A percentile compares a stretch with the other conserved stretches of the same genome.
Conservation (phyloP, 805 yeast species). For the Priceomyces haplophilus region DNA sequence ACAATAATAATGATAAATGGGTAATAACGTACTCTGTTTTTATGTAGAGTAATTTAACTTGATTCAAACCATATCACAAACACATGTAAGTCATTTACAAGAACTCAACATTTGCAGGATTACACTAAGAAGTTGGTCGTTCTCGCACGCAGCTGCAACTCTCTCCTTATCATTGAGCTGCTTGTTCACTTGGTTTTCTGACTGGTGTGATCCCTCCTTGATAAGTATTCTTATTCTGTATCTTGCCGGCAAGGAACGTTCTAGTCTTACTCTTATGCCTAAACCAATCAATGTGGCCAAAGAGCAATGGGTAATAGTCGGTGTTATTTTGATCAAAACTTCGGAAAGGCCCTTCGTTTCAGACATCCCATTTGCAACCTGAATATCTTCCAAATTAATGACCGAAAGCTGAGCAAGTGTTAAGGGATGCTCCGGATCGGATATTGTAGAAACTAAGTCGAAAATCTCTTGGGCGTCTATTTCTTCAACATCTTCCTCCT, state of each 20-base stretch:
- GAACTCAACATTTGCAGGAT: constrained; percentile 88
- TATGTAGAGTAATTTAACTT: neutral
- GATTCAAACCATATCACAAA: neutral
- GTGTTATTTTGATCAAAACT: constrained; percentile 82
- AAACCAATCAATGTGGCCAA: constrained; percentile 93
- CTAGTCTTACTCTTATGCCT: constrained; percentile 89
- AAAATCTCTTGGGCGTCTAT: constrained; percentile 89
- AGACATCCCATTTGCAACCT: constrained; percentile 55
- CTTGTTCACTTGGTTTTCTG: constrained; percentile 93
- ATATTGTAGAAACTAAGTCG: constrained; percentile 78
- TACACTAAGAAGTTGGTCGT: constrained; percentile 86
- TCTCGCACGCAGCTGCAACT: constrained; percentile 98
- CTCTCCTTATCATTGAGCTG: constrained; percentile 96
- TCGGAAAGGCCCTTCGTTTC: constrained; percentile 53
- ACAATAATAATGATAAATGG: neutral
- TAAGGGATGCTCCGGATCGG: constrained; percentile 97
- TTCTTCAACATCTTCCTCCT: constrained; percentile 47
- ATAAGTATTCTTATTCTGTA: constrained; percentile 75
- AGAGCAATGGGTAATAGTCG: constrained; percentile 97
- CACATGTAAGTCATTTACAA: constrained; percentile 44
- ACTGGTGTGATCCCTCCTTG: constrained; percentile 92
- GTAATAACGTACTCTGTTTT: no score
- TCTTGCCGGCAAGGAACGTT: constrained; percentile 81
- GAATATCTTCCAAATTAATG: constrained; percentile 79
- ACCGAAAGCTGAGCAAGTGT: constrained; percentile 93